phyloP scores from a whole-genome alignment of 768 basidiomycete genomes.

The Auriscalpium vulgare region DNA sequence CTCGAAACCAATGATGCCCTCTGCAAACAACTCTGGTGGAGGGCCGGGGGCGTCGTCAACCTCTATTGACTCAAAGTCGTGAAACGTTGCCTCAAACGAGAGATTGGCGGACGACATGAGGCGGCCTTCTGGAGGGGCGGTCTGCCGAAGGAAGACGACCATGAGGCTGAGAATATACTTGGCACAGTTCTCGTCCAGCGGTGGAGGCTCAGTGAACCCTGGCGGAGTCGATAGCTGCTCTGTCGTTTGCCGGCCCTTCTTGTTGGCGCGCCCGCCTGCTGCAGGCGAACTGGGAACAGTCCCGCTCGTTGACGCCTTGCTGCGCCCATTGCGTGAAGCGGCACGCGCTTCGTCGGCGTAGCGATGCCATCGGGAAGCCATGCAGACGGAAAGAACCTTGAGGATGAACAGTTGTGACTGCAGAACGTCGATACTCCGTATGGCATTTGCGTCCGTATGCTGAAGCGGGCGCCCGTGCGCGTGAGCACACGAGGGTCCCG shows the following conservation, averaged over 20 bases:
- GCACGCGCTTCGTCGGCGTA: constrained; percentile 34
- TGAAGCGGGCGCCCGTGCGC: constrained; percentile 17
- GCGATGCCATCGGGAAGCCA: constrained; percentile 71
- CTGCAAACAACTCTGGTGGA: constrained; percentile 11
- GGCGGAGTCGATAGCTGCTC: constrained; percentile 35
- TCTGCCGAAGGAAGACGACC: constrained; percentile 74
- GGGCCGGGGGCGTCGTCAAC: constrained; percentile 20
- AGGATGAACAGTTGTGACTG: constrained; percentile 84
- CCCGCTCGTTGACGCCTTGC: constrained; percentile 29
- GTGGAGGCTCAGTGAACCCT: constrained; percentile 54
- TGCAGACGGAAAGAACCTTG: constrained; percentile 69
- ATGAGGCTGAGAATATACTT: constrained; percentile 77
- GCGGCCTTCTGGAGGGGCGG: constrained; percentile 44
- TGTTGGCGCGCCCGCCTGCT: constrained; percentile 17
- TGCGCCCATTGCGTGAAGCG: constrained; percentile 33
- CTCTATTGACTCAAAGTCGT: constrained; percentile 64
- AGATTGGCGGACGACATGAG: constrained; percentile 54
- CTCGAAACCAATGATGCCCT: constrained; percentile 2
- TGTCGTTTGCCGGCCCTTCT: constrained; percentile 30
- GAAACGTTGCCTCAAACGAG: constrained; percentile 55
- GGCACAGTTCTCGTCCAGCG: constrained; percentile 76
- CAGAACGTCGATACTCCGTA: constrained; percentile 58
- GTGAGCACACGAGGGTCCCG: background rate
- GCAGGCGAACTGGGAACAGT: constrained; percentile 26
- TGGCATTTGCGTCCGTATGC: constrained; percentile 47